Evolutionary conservation across 164 flowering plant species (phyloP), one percentile per base, ranked within the genome.

Genomic region (Magnolia kwangsiensis): DNA sequence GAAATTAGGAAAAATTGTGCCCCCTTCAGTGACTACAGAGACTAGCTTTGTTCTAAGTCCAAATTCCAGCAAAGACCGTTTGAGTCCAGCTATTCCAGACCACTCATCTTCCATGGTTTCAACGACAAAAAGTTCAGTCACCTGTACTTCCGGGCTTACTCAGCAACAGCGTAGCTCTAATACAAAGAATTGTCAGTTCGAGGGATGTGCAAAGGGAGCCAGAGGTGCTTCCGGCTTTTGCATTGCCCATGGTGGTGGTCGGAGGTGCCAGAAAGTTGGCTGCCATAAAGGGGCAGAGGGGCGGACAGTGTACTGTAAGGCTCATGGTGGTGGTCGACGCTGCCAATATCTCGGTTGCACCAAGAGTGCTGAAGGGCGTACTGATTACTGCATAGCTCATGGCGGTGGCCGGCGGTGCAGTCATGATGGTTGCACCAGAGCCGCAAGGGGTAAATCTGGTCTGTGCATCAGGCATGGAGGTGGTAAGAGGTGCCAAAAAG

Each of bases 221-320:
- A 93, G 98, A 82, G 98, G 98, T 78, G 97, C 98, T 71, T 93
- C 98, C 75, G 98, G 97, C 45, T 89, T 90, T 72, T 95, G 98
- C 77, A 95, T 95, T 27, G 90, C 97, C 29, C 98, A 95, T 83
- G 98, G 98, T 50, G 98, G 98, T 64, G 98, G 98, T 6, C 81
- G 97, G 24, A 86, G 98, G 80, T 95, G 98, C 75, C 93, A 95
- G 78, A 92, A 82, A 79, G 74, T 79, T 51, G 98, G 93, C 63
- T 95, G 98, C 83, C 86, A 86, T 65, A 95, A 91, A 79, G 98
- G 98, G 72, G 98, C 98, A 4, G 98, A 93, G 85, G 98, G 98
- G 14, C 88, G 96, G 8, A 93, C 98, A 24, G 97, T 89, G 20
- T 93, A 86, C 84, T 95, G 98, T 82, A 95, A 93, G 82, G 97